Base-by-base conservation (phyloP, 2,329 filamentous ascomycete species). In the Kalaharituber pfeilii region DNA sequence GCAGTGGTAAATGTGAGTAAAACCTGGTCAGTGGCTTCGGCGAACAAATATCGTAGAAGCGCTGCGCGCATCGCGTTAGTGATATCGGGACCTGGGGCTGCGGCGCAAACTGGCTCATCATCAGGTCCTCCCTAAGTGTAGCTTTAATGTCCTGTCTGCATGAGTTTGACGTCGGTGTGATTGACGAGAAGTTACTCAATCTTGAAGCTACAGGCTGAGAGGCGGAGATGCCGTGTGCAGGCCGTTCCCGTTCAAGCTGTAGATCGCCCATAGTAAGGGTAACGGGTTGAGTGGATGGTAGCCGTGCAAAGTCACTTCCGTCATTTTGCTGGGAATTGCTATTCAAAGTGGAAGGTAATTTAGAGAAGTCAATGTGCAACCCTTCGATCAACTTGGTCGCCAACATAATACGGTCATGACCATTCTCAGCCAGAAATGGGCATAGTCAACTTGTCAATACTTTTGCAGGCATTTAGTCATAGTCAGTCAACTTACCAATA, bases 321-420 rank as follows among this genome's bases (percentile, higher is more conserved):
- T n/a, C n/a, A n/a, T n/a, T n/a, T n/a, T n/a, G n/a, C n/a, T n/a
- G 47, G 18, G 53, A 42, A 28, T 70, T 1, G n/a, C n/a, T n/a
- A n/a, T n/a, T n/a, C n/a, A n/a, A n/a, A 72, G 74, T 11, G 75
- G 71, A 3, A 77, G 72, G n/a, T n/a, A n/a, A n/a, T n/a, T n/a
- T n/a, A n/a, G n/a, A n/a, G n/a, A 96, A 88, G 68, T 95, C 85
- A 66, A 98, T 94, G 59, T 79, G 84, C 15, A 98, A 77, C 53
- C 80, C 84, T 66, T 94, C 86, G 53, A 98, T 81, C 86, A 98
- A 94, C 65, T 86, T 81, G 0, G 91, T 94, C n/a, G 91, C 91
- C 49, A 98, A 74, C 53, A 80, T 78, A 58, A 96, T 72, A 1
- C n/a, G n/a, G n/a, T n/a, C n/a, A n/a, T n/a, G n/a, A n/a, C 89